Conservation (phyloP, 2,329 filamentous ascomycete genomes). For the Zarea fungicola region DNA sequence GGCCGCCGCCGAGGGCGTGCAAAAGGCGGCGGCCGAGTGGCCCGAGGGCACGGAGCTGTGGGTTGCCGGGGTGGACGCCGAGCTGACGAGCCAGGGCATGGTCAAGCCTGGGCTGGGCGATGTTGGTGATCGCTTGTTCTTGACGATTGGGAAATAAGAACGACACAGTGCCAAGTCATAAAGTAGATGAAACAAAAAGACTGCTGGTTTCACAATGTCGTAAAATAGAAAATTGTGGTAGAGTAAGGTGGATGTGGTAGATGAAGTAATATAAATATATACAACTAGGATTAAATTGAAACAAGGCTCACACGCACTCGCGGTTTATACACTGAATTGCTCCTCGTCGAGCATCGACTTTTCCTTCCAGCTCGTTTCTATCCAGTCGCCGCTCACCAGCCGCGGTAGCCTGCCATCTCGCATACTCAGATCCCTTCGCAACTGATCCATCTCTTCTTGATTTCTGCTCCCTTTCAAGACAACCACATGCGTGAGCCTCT, state of each 20-base stretch:
- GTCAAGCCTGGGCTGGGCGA: constrained; percentile 86
- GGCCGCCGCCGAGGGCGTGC: constrained; percentile 65
- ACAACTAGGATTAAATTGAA: not conserved
- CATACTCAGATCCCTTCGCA: constrained; percentile 42
- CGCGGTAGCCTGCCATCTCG: constrained; percentile 53
- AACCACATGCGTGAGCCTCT: constrained; percentile 67
- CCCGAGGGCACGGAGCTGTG: constrained; percentile 72
- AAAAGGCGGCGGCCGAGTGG: constrained; percentile 61
- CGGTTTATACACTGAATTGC: constrained; percentile 33
- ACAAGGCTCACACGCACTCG: no score
- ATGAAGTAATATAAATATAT: constrained; percentile 2
- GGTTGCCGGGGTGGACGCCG: constrained; percentile 72
- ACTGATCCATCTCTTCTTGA: constrained; percentile 31
- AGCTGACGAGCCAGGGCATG: constrained; percentile 77
- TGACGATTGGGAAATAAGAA: constrained; percentile 77
- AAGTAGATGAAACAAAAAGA: no score
- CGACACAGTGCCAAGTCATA: no score
- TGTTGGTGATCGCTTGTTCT: constrained; percentile 82
- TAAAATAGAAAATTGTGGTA: no score
- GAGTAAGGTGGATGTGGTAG: not conserved
- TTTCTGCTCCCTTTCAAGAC: constrained; percentile 36
- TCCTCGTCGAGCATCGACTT: constrained; percentile 78
- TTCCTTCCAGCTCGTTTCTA: constrained; percentile 75
- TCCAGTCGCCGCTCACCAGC: constrained; percentile 66
- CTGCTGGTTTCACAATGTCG: no score